Base-by-base conservation (phyloP, 768 basidiomycete genomes). In the Fistulinella prunicolor region DNA sequence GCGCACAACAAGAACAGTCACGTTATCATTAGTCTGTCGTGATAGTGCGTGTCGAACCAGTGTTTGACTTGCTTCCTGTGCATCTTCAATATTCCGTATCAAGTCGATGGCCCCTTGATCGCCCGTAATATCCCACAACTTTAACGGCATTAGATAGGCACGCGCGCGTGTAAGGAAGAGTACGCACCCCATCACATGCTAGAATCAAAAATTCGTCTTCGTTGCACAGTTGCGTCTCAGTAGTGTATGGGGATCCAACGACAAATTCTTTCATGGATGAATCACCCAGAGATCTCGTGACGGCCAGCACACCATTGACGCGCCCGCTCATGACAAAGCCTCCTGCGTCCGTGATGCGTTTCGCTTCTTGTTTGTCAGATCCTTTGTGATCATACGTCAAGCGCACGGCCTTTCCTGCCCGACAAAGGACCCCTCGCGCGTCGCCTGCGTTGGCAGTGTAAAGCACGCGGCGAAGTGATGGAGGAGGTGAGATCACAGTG, bases 221-320 rank as follows among this genome's bases (percentile, higher is more conserved):
- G 8, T 89, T 83, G 46, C 86, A 86, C 35, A 99, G 71, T 57
- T 86, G 82, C 12, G 95, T 97, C 68, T 97, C 94, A n/a, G 96
- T 98, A 17, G 96, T 99, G 69, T 95, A 99, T 6, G 96, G 96
- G 23, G 90, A 81, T 2, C 96, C 96, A 40, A 98, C 96, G 10
- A 99, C 96, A 65, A 94, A 99, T 61, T 99, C 96, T 70, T 99
- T 99, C 96, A 99, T 98, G 7, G 92, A 89, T 2, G 93, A 89
- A 63, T 99, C 96, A 28, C 96, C 96, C 47, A 99, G 73, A 60
- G 93, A 93, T 49, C 96, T 79, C 16, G 96, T 99, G 23, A 99
- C 96, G 6, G 94, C 94, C 46, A 99, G 73, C 35, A 98, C 94
- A 54, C 95, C 96, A 57, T 99, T 99, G 28, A 99, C 96, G 12